Percentiles rank a stretch among this genome's conserved stretches.
Conservation (phyloP, 768 basidiomycete species). For the Pholiota microspora region DNA sequence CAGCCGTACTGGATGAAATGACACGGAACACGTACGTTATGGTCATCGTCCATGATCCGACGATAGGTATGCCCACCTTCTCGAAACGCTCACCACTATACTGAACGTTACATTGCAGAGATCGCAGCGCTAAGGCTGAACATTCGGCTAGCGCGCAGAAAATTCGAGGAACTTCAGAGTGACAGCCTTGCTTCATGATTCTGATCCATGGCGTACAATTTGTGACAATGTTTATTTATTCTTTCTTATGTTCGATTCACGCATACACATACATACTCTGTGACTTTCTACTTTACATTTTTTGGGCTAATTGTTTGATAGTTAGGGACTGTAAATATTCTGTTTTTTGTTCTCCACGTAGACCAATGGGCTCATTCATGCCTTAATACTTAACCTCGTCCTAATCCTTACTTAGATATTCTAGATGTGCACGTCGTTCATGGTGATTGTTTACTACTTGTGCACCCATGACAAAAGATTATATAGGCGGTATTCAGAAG, state of each 20-base stretch:
- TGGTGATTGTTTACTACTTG: not conserved
- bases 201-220: not conserved
- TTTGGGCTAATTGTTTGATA: slow-evolving; percentile 5
- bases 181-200: slow-evolving; percentile 49
- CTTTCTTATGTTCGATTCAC: not conserved
- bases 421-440: not conserved
- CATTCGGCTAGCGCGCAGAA: slow-evolving; percentile 79
- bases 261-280: not conserved
- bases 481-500: no score
- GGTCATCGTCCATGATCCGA: slow-evolving; percentile 84
- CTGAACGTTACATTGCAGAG: slow-evolving; percentile 46
- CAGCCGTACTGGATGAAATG: slow-evolving; percentile 88
- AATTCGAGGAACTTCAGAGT: slow-evolving; percentile 88
- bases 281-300: not conserved
- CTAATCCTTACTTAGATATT: no score
- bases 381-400: slow-evolving; percentile 3
- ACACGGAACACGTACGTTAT: slow-evolving; percentile 93
- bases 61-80: slow-evolving; percentile 60
- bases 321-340: not conserved
- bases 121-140: slow-evolving; percentile 87
- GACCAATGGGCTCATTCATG: slow-evolving; percentile 1
- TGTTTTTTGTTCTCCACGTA: not conserved
- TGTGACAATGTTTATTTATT: slow-evolving; percentile 3
- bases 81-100: not conserved
- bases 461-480: not conserved